Evolutionary conservation across 805 yeast species (phyloP), one percentile per base, ranked within the genome.

Genomic region (Metschnikowia matae): DNA sequence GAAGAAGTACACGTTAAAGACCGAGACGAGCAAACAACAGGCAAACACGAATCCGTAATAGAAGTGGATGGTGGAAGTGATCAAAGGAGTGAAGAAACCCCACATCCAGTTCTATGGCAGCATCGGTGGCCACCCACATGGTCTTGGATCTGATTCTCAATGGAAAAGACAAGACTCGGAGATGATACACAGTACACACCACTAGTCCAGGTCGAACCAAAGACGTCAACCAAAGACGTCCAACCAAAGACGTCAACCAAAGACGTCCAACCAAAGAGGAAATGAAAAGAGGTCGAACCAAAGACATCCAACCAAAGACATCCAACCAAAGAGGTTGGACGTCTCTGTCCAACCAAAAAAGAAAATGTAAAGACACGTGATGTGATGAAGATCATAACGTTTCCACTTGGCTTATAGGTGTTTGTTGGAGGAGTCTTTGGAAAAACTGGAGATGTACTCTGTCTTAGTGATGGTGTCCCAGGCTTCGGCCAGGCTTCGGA

Each of bases 171-270:
- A 84, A 44, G 83, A 69, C 68, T 84, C 90, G 43, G 87, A 78
- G 33, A 83, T 80, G 52, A 84, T 75, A 40, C 83, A 83, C n/a
- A n/a, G 69, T 76, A 84, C 37, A 81, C 80, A 55, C 82, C 80
- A 51, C 89, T 87, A 39, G 88, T 89, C 83, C 87, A 82, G 14
- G 89, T 81, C 18, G 81, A 74, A 2, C 89, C 89, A 64, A 85
- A 84, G 64, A 74, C n/a, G n/a, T n/a, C n/a, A n/a, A n/a, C n/a
- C n/a, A n/a, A n/a, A n/a, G n/a, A n/a, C n/a, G n/a, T n/a, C n/a
- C n/a, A n/a, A n/a, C n/a, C n/a, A n/a, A n/a, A n/a, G n/a, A n/a
- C n/a, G n/a, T n/a, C n/a, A n/a, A n/a, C n/a, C n/a, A n/a, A n/a
- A n/a, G n/a, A n/a, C n/a, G n/a, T n/a, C n/a, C n/a, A n/a, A n/a